A percentile compares a stretch with the other conserved stretches of the same genome.
Evolutionary conservation across 129 eudicot species (phyloP).

Genomic region (Lactuca saligna): DNA sequence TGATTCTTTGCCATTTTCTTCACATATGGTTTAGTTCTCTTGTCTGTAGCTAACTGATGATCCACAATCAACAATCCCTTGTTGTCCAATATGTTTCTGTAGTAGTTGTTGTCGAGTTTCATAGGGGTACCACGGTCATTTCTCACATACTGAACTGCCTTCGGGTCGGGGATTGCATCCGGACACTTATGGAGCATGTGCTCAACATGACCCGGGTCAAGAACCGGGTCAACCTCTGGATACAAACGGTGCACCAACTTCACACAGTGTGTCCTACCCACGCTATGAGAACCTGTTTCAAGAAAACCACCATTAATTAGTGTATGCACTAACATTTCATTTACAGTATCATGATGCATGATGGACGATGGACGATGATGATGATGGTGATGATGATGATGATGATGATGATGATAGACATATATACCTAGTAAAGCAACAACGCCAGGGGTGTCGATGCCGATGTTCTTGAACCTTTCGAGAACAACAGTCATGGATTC

Average conservation of each 20-base stretch:
- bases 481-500: slow-evolving; percentile 93
- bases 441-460: slow-evolving; percentile 88
- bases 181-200: slow-evolving; percentile 99
- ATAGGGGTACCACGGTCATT: slow-evolving; percentile 99
- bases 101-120: slow-evolving; percentile 90
- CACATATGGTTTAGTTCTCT: slow-evolving; percentile 86
- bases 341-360: background rate
- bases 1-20: slow-evolving; percentile 96
- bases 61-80: slow-evolving; percentile 87
- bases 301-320: background rate
- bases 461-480: slow-evolving; percentile 78
- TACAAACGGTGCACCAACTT: slow-evolving; percentile 94
- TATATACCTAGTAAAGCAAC: slow-evolving; percentile 89
- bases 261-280: slow-evolving; percentile 95
- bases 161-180: slow-evolving; percentile 92
- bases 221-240: slow-evolving; percentile 90
- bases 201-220: slow-evolving; percentile 79
- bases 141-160: slow-evolving; percentile 96
- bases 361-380: background rate
- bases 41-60: slow-evolving; percentile 85
- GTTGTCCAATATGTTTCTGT: slow-evolving; percentile 95
- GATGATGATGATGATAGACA: slow-evolving; percentile 8
- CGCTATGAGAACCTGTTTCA: slow-evolving; percentile 84
- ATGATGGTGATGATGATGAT: slow-evolving; percentile 12
- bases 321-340: background rate